Evolutionary conservation across 208 protist genomes (phyloP).

Genomic region (Leishmania major): DNA sequence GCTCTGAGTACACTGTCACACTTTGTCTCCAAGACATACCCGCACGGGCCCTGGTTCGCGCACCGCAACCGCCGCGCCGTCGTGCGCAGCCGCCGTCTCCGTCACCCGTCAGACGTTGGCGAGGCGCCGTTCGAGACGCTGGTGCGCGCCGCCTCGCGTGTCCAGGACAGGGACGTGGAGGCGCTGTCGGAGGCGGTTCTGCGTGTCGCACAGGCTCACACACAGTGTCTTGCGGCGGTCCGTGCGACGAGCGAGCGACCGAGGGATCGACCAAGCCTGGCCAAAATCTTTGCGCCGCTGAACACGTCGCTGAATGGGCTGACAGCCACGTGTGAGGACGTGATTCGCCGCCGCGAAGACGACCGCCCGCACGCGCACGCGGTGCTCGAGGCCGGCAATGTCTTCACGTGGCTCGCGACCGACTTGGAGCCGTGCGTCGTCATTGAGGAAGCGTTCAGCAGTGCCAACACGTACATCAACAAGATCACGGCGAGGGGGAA

Average conservation of each 20-base stretch:
- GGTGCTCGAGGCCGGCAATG: slow-evolving; percentile 33
- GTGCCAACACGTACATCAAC: slow-evolving; percentile 33
- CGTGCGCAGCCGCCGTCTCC: slow-evolving; percentile 28
- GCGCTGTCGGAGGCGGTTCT: slow-evolving; percentile 20
- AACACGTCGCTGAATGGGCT: slow-evolving; percentile 34
- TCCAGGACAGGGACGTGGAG: slow-evolving; percentile 23
- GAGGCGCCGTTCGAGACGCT: slow-evolving; percentile 23
- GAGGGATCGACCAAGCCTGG: neutral
- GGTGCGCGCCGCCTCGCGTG: slow-evolving; percentile 17
- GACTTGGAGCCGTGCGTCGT: slow-evolving; percentile 23
- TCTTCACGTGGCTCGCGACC: slow-evolving; percentile 43
- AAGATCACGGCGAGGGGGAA: slow-evolving; percentile 37
- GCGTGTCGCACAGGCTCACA: slow-evolving; percentile 30
- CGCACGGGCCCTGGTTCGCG: slow-evolving; percentile 27
- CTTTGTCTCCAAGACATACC: slow-evolving; percentile 20
- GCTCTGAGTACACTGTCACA: slow-evolving; percentile 6
- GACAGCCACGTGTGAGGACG: slow-evolving; percentile 26
- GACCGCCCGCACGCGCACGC: slow-evolving; percentile 32
- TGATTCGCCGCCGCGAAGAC: slow-evolving; percentile 24
- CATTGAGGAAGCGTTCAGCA: slow-evolving; percentile 30
- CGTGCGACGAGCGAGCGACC: slow-evolving; percentile 22
- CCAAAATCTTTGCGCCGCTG: slow-evolving; percentile 32
- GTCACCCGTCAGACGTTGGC: slow-evolving; percentile 27
- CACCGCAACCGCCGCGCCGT: slow-evolving; percentile 21
- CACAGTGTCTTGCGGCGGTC: slow-evolving; percentile 24